Evolutionary conservation across 768 basidiomycete genomes (phyloP), one percentile per base, ranked within the genome.

Genomic region (Boletus sp.): DNA sequence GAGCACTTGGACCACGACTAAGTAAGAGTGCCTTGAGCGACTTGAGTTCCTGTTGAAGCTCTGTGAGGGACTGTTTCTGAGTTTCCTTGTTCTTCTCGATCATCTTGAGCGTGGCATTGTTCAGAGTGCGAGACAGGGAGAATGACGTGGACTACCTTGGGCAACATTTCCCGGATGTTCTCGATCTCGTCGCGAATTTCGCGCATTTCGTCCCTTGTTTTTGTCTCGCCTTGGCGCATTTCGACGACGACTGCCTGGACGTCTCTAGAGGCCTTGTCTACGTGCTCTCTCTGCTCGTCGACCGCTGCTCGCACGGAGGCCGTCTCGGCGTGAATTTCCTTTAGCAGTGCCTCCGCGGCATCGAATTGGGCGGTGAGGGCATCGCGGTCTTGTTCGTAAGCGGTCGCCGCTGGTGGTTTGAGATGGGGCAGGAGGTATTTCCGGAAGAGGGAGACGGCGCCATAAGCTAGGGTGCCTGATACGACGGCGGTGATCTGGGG

Each of bases 381-480:
- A 63, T 90, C 83, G 25, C 88, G 84, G 60, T 97, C 93, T 52
- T 83, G 81, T 73, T 96, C 90, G 69, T 98, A 98, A 5, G 93
- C 88, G 19, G 91, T 90, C 3, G 86, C 79, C 0, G 85, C 81
- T 4, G 97, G 96, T 1, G 97, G 95, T 67, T 82, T 83, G 7
- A 99, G 83, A 70, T 97, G 91, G 0, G 97, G 97, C 6, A 90
- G 71, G 17, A 99, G 76, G 70, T 88, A 94, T 83, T 94, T 97
- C 88, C 83, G 84, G 65, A 93, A 93, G 41, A 98, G 70, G 2
- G 92, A 77, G 27, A 86, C 74, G 13, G 90, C 84, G 5, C 91
- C 88, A 67, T 91, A 97, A 8, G 84, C 81, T 6, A 95, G 73
- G 7, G 88, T 82, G 1, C 96, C 94, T 39, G 94, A 94, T 17